These are phyloP conservation scores for Lasiosphaeria miniovina DNA, from an alignment of 495 filamentous ascomycete genomes.

Conservation along the genomic window DNA sequence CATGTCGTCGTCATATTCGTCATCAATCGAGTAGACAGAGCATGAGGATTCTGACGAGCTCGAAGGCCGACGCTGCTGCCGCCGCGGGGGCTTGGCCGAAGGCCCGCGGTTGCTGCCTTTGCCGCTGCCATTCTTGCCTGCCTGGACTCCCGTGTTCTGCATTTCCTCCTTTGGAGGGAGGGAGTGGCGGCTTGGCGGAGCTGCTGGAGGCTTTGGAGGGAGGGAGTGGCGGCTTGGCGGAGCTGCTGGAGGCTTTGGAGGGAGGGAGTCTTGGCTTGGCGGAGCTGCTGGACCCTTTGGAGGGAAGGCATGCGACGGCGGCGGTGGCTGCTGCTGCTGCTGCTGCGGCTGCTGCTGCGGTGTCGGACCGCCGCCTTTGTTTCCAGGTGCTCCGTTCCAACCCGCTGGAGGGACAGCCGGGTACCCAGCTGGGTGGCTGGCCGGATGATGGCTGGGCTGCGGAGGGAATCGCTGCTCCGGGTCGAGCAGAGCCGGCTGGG, in stretches of 20 bases:
- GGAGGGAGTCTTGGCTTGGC: background rate
- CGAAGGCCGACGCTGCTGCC: background rate
- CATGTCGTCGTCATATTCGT: conserved; percentile 2
- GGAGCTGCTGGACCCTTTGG: no score
- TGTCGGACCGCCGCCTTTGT: no score
- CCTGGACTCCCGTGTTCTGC: background rate
- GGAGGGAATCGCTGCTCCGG: background rate
- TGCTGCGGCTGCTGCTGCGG: no score
- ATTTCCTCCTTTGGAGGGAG: background rate
- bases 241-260: background rate
- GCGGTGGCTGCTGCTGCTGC: no score
- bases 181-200: no score
- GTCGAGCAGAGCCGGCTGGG: background rate
- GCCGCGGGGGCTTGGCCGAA: background rate
- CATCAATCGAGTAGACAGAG: conserved; percentile 5
- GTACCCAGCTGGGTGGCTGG: background rate
- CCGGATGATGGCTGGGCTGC: background rate
- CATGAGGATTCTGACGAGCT: conserved; percentile 14
- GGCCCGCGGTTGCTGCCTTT: background rate
- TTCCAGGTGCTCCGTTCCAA: no score
- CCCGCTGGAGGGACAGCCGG: no score
- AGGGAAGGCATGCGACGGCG: no score
- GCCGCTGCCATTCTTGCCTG: background rate
- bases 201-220: no score
- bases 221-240: no score